Conservation (phyloP, 1,139 yeast genomes). For the Blastobotrys persicus region DNA sequence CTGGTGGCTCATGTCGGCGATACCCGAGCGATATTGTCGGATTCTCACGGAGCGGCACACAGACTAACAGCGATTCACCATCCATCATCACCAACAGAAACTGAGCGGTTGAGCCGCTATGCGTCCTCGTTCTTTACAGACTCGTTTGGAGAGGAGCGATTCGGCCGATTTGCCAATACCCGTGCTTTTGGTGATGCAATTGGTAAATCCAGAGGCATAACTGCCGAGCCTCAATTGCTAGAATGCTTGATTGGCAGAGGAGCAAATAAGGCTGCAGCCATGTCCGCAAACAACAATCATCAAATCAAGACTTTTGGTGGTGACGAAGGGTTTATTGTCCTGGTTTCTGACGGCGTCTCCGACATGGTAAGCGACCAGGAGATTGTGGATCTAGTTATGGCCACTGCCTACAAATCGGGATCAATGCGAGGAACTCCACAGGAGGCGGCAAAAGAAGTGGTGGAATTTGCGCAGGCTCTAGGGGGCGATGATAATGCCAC, state of each 20-base stretch:
- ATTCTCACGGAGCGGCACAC: constrained; percentile 69
- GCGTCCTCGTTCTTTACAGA: constrained; percentile 79
- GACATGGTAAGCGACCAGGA: constrained; percentile 84
- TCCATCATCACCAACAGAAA: constrained; percentile 79
- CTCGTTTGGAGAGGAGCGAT: constrained; percentile 90
- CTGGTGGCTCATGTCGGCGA: constrained; percentile 94
- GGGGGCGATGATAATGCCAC: constrained; percentile 97
- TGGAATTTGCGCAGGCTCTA: constrained; percentile 76
- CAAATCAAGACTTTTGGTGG: constrained; percentile 43
- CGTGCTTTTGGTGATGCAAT: constrained; percentile 86
- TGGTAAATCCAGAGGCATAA: constrained; percentile 78
- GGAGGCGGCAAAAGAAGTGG: constrained; percentile 77
- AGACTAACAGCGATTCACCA: constrained; percentile 79
- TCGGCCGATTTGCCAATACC: constrained; percentile 82
- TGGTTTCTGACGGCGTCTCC: constrained; percentile 86
- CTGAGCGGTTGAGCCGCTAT: constrained; percentile 64
- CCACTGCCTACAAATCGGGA: constrained; percentile 66
- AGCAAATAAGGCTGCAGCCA: constrained; percentile 36
- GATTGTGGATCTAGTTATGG: constrained; percentile 77
- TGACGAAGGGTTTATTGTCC: constrained; percentile 73
- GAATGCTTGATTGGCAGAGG: constrained; percentile 59
- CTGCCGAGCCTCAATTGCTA: constrained; percentile 87
- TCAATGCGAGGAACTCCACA: constrained; percentile 77
- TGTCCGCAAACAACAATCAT: constrained; percentile 13
- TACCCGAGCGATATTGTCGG: constrained; percentile 69